Evolutionary conservation across 2,329 filamentous ascomycete species (phyloP), one percentile per base, ranked within the genome.

Genomic region (Talaromyces sp.): DNA sequence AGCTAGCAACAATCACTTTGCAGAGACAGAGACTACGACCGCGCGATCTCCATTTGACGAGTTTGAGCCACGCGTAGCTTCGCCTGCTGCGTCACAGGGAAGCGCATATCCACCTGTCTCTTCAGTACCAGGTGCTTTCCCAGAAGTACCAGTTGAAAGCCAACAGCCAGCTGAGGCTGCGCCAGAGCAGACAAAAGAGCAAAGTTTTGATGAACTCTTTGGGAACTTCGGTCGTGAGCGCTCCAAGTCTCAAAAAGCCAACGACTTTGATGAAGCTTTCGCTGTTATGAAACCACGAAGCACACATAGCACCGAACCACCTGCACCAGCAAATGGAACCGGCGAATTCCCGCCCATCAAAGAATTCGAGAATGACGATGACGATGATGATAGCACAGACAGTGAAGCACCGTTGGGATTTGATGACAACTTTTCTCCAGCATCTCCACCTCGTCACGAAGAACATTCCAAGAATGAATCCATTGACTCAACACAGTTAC

Each of bases 281-380:
- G 80, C 80, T 35, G 69, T 72, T 31, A 78, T 82, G 75, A 78
- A 77, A 66, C 66, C 80, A 37, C 84, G 83, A 60, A 78, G 81
- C 37, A 80, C 83, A 50, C 56, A 59, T 45, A 45, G 39, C 19
- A 45, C 56, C 19, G 56, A 59, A 31, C 14, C 56, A 41, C 80
- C 80, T 47, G 76, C 82, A 63, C 81, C 80, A 67, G 71, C 71
- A 22, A 70, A 68, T 31, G 63, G 73, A 35, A 64, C 68, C 73
- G 84, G 87, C 24, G 95, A 98, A 74, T 98, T 98, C 74, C 95
- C 95, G 37, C 95, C 94, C 0, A 97, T 98, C 66, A 89, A 90
- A n/a, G 92, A 94, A 74, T 80, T 97, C 65, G 90, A 64, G 3
- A 41, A 59, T 14, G 64, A 31, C 27, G 27, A 91, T 67, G 90